Evolutionary conservation across 768 basidiomycete genomes (phyloP), one percentile per base, ranked within the genome.

Genomic region (Fomitopsis serialis): DNA sequence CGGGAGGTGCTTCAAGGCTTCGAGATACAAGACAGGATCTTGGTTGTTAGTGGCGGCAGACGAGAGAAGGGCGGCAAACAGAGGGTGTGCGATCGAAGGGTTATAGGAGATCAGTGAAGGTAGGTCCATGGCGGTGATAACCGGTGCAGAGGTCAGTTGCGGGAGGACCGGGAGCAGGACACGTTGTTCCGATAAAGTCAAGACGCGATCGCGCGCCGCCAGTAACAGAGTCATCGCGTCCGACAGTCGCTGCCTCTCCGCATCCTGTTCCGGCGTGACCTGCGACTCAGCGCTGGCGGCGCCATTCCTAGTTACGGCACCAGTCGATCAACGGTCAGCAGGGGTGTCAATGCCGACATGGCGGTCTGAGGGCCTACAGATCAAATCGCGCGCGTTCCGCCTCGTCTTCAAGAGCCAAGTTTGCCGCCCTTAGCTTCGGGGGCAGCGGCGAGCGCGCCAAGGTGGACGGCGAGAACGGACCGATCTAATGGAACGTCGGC

Each of bases 391-490:
- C 40, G 19, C 40, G 52, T 42, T 50, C 56, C 22, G 49, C 61
- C 63, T 82, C 79, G 57, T 85, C 84, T 57, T 86, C 84, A 63
- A 89, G 72, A 63, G 76, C 72, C 69, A 90, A 72, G 72, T 89
- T 84, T 62, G 77, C 76, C 40, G 87, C 84, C 72, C 85, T 77
- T 62, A 90, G 75, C 70, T 87, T 84, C 55, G 87, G 79, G 27
- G 87, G 87, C 48, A 89, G 73, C 12, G 85, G 82, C n/a, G 84
- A 87, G 62, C 80, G 77, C 25, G 87, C 85, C 58, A 91, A 72
- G 5, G 83, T 84, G 62, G 74, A 82, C 29, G 89, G 87, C 59
- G 88, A 84, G 73, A 87, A 90, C 55, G 88, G 86, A 58, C 85
- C 88, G 68, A 92, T 87, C 89, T 91, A 46, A 1, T 27, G 8